phyloP scores from a whole-genome alignment of 1,139 yeast genomes.

The Hansenula lynferdii region DNA sequence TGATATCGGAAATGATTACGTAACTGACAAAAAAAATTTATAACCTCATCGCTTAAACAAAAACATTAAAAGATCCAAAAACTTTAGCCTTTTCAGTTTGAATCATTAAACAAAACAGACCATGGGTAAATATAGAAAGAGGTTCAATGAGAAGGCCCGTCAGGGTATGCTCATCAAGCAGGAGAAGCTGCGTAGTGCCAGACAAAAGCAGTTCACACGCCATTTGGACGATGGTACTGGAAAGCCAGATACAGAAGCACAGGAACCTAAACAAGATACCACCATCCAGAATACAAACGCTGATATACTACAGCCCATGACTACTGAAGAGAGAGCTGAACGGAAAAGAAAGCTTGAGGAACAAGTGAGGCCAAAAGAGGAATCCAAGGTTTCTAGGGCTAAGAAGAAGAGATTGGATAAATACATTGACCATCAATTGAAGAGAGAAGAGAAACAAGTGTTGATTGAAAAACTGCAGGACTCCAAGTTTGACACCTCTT shows the following conservation, averaged over 20 bases:
- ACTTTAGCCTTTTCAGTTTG: neutral
- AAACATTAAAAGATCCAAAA: neutral
- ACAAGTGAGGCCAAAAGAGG: constrained; percentile 52
- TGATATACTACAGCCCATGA: constrained; percentile 47
- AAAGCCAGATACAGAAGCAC: constrained; percentile 23
- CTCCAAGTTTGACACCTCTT: constrained; percentile 68
- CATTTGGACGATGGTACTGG: constrained; percentile 35
- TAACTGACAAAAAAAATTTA: neutral
- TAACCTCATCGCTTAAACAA: constrained; percentile 21
- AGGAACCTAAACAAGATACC: constrained; percentile 17
- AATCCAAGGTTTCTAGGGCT: constrained; percentile 62
- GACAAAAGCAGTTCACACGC: constrained; percentile 63
- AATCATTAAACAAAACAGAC: too few species aligned
- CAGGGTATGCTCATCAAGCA: constrained; percentile 82
- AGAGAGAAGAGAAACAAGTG: constrained; percentile 82
- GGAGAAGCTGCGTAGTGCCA: constrained; percentile 58
- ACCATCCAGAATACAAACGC: constrained; percentile 62
- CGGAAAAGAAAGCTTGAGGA: constrained; percentile 65
- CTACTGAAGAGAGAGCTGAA: constrained; percentile 51
- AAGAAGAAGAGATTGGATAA: constrained; percentile 77
- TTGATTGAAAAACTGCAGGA: constrained; percentile 67
- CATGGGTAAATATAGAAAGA: constrained; percentile 79
- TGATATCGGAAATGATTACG: too few species aligned
- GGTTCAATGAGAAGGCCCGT: constrained; percentile 85
- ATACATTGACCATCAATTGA: constrained; percentile 81